Percentiles rank a stretch among this genome's conserved stretches.
Evolutionary conservation across 768 basidiomycete species (phyloP).

Genomic region (Pleurotus eryngii): DNA sequence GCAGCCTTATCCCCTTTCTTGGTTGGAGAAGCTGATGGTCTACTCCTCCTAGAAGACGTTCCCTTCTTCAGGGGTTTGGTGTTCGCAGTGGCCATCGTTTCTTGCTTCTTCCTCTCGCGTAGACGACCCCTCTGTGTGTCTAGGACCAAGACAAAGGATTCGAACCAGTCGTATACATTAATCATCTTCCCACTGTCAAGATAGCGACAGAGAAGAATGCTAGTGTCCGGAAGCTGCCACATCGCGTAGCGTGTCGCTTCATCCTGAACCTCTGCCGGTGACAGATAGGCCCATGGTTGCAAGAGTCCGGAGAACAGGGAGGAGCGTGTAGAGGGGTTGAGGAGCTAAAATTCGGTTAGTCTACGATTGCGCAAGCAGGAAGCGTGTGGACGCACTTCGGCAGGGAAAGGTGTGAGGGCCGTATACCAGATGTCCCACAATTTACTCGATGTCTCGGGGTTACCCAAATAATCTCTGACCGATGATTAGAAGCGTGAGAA

Average conservation of each 20-base stretch:
- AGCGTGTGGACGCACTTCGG: slow-evolving; percentile 46
- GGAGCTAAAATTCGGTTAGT: slow-evolving; percentile 35
- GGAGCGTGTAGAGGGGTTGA: slow-evolving; percentile 69
- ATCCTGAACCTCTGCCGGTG: slow-evolving; percentile 10
- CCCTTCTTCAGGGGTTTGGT: not conserved
- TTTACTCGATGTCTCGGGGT: slow-evolving; percentile 41
- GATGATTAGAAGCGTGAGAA: not conserved
- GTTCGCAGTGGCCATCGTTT: not conserved
- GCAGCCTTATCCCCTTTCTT: slow-evolving; percentile 23
- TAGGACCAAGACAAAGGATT: slow-evolving; percentile 66
- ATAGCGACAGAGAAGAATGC: slow-evolving; percentile 74
- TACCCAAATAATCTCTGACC: slow-evolving; percentile 37
- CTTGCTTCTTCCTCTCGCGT: not conserved
- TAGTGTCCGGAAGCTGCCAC: slow-evolving; percentile 67
- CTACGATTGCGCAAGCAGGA: not conserved
- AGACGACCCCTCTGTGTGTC: slow-evolving; percentile 49
- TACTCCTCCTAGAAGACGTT: slow-evolving; percentile 15
- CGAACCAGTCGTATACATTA: slow-evolving; percentile 88
- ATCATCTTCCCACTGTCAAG: slow-evolving; percentile 78
- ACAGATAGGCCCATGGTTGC: slow-evolving; percentile 50
- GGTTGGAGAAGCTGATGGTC: slow-evolving; percentile 13
- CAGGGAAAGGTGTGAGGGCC: slow-evolving; percentile 58
- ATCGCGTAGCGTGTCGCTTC: slow-evolving; percentile 22
- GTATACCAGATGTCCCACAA: slow-evolving; percentile 79
- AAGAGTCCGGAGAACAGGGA: slow-evolving; percentile 59